Conservation (phyloP, 805 yeast species). For the Diddensiella transvaalensis region DNA sequence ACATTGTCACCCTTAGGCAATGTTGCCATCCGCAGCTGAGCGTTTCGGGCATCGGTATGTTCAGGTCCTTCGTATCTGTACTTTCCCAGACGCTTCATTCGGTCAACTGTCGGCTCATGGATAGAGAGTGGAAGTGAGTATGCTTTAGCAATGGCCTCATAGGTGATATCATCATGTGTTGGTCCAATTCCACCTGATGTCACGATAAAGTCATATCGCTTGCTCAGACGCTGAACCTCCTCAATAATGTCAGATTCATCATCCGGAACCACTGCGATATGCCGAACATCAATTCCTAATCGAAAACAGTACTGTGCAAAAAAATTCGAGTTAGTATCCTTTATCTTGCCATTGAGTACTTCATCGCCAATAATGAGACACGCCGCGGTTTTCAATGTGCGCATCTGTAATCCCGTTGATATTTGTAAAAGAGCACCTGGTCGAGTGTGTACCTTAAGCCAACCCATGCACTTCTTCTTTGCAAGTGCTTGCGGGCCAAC, state of each 20-base stretch:
- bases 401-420: not conserved
- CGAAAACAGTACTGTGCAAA: conserved; percentile 71
- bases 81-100: conserved; percentile 50
- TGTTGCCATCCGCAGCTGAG: conserved; percentile 77
- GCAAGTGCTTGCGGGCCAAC: no score
- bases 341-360: conserved; percentile 78
- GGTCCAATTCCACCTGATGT: conserved; percentile 81
- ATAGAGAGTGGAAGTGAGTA: conserved; percentile 48
- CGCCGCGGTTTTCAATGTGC: conserved; percentile 23
- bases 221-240: conserved; percentile 45
- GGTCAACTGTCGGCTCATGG: conserved; percentile 54
- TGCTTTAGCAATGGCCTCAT: conserved; percentile 66
- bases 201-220: conserved; percentile 60
- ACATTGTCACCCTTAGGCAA: conserved; percentile 50
- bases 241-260: conserved; percentile 60
- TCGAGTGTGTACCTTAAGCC: no score
- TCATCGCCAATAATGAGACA: conserved; percentile 75
- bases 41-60: conserved; percentile 45
- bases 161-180: conserved; percentile 88
- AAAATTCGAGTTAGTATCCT: conserved; percentile 69
- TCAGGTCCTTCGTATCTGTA: conserved; percentile 30
- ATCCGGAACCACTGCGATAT: conserved; percentile 74
- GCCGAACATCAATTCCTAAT: conserved; percentile 61
- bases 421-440: not conserved
- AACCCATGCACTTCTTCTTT: no score